These are phyloP conservation scores for Pichia sporocuriosa DNA, from an alignment of 805 yeast genomes.

Conservation along the genomic window DNA sequence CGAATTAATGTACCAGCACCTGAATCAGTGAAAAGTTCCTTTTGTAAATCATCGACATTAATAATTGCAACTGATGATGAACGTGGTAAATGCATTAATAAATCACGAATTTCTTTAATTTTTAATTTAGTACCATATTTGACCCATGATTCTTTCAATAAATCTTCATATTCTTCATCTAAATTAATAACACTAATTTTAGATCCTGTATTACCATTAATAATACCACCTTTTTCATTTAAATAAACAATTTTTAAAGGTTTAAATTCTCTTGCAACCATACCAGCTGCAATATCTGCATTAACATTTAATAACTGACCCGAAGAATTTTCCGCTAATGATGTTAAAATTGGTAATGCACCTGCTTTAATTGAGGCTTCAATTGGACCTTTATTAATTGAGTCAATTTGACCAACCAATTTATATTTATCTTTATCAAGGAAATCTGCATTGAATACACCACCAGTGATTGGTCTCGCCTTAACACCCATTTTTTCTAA, in stretches of 20 bases:
- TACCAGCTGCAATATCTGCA: conserved; percentile 99
- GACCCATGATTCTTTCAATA: conserved; percentile 94
- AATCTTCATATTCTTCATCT: conserved; percentile 90
- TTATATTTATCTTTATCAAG: conserved; percentile 86
- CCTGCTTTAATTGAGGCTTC: conserved; percentile 96
- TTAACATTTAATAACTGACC: conserved; percentile 96
- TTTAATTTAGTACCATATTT: conserved; percentile 97
- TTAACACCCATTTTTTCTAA: conserved; percentile 94
- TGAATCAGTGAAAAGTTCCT: conserved; percentile 94
- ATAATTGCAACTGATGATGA: conserved; percentile 97
- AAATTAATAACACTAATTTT: conserved; percentile 84
- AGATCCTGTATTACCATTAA: conserved; percentile 87
- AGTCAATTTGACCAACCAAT: conserved; percentile 82
- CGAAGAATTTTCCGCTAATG: conserved; percentile 91
- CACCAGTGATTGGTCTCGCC: conserved; percentile 97
- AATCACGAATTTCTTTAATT: conserved; percentile 92
- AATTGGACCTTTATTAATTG: conserved; percentile 82
- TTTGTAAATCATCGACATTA: conserved; percentile 89
- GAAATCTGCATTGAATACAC: conserved; percentile 91
- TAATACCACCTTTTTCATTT: conserved; percentile 96
- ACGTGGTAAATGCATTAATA: conserved; percentile 89
- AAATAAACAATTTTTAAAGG: conserved; percentile 94
- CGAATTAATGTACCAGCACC: conserved; percentile 99
- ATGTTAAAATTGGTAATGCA: conserved; percentile 91
- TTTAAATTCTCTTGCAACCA: conserved; percentile 91